A percentile compares a stretch with the other conserved stretches of the same genome.
phyloP scores from a whole-genome alignment of 768 basidiomycete species.

The Lactarius trivialis region DNA sequence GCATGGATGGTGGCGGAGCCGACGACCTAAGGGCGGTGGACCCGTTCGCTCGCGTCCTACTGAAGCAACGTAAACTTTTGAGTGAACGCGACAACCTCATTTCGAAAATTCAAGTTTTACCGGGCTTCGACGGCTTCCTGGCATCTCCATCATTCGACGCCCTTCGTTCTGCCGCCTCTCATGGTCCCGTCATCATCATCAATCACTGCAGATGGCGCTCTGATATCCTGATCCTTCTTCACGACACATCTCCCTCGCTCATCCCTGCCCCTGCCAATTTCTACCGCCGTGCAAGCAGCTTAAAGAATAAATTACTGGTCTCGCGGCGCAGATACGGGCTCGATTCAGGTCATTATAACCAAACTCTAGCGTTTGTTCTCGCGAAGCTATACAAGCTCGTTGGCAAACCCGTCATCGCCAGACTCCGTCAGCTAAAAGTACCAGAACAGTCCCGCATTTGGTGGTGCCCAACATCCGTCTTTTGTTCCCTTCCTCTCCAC shows the following conservation, averaged over 20 bases:
- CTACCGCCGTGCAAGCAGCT: neutral
- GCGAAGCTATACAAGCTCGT: conserved; percentile 4
- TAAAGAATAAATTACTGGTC: neutral
- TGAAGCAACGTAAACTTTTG: conserved; percentile 1
- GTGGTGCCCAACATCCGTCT: conserved; percentile 14
- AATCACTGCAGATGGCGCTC: conserved; percentile 2
- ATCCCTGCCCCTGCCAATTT: neutral
- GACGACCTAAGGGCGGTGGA: neutral
- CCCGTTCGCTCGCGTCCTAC: neutral
- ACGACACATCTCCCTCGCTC: neutral
- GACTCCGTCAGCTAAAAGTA: neutral
- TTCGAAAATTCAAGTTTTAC: neutral
- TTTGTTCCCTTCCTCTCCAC: conserved; percentile 17
- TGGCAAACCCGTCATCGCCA: neutral
- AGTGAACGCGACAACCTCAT: neutral
- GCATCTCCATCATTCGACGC: neutral
- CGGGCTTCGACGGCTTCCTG: neutral
- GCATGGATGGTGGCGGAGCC: neutral
- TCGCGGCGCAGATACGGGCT: neutral
- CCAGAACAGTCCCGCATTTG: conserved; percentile 11
- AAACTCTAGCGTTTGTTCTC: neutral
- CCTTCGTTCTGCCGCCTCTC: neutral
- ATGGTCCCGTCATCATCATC: conserved; percentile 7
- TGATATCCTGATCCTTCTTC: conserved; percentile 7
- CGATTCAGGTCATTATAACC: neutral